phyloP scores from a whole-genome alignment of 2,329 filamentous ascomycete species.

The Dothistroma pini region DNA sequence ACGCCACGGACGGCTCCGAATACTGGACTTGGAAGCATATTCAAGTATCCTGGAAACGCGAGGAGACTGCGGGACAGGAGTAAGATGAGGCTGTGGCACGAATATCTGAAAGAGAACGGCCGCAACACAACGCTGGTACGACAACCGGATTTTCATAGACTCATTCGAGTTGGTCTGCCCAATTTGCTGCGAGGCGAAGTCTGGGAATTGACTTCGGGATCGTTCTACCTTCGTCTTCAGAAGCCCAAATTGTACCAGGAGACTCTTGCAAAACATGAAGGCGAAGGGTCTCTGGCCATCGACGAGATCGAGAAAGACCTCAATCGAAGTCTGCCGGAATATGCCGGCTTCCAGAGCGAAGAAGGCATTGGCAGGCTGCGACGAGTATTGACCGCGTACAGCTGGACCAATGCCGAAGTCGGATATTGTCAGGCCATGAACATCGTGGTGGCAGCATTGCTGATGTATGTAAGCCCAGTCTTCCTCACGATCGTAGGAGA shows the following conservation, averaged over 20 bases:
- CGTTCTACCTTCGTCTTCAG: conserved; percentile 81
- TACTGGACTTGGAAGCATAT: conserved; percentile 86
- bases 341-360: conserved; percentile 93
- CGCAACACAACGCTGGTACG: conserved; percentile 87
- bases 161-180: conserved; percentile 90
- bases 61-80: conserved; percentile 90
- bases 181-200: conserved; percentile 91
- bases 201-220: conserved; percentile 93
- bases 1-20: conserved; percentile 61
- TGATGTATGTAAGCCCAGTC: conserved; percentile 60
- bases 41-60: conserved; percentile 90
- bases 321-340: conserved; percentile 93
- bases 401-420: conserved; percentile 92
- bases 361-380: conserved; percentile 88
- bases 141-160: conserved; percentile 95
- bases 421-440: conserved; percentile 99
- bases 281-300: conserved; percentile 87
- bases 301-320: conserved; percentile 99
- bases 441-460: conserved; percentile 93
- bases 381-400: conserved; percentile 91
- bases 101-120: conserved; percentile 89
- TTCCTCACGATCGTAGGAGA: not conserved
- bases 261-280: conserved; percentile 77
- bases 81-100: conserved; percentile 96
- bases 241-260: conserved; percentile 80